Conservation (phyloP, 2,329 filamentous ascomycete species). For the Coniella lustricola region DNA sequence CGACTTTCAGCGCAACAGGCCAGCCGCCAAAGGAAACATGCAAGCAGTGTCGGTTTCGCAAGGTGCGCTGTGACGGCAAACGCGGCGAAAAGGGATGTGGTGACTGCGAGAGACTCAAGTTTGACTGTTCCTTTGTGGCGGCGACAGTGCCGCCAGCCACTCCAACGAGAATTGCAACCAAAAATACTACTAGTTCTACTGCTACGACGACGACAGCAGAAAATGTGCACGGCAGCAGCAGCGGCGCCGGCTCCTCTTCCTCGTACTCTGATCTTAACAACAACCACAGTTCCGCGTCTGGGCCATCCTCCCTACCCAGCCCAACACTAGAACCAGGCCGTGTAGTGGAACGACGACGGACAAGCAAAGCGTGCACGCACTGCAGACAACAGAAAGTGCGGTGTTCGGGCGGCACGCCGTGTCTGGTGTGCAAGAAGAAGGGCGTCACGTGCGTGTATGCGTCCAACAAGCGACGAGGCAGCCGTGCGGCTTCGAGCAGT, state of each 20-base stretch:
- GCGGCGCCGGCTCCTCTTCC: no score
- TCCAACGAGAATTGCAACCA: no score
- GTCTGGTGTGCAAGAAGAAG: slow-evolving; percentile 14
- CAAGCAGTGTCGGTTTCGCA: slow-evolving; percentile 15
- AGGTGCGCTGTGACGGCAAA: slow-evolving; percentile 11
- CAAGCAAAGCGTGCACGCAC: slow-evolving; percentile 13
- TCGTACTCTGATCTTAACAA: no score
- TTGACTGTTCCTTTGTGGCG: slow-evolving; percentile 11
- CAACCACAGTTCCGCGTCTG: no score
- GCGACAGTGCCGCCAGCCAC: no score
- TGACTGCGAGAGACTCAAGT: slow-evolving; percentile 14
- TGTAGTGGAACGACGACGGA: slow-evolving; percentile 12
- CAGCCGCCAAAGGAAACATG: slow-evolving; percentile 15
- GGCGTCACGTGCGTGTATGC: slow-evolving; percentile 10
- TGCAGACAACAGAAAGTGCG: slow-evolving; percentile 15
- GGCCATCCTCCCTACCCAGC: slow-evolving; percentile 1
- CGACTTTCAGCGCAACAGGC: slow-evolving; percentile 15
- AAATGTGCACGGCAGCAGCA: background rate
- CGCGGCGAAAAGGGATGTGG: slow-evolving; percentile 12
- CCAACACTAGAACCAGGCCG: slow-evolving; percentile 6
- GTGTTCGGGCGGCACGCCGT: slow-evolving; percentile 10
- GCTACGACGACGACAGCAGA: slow-evolving; percentile 1
- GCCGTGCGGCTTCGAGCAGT: slow-evolving; percentile 1
- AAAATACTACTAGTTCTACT: no score
- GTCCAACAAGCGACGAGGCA: slow-evolving; percentile 6